Conservation (phyloP, 148 eudicot species). For the Nepenthes mirabilis region DNA sequence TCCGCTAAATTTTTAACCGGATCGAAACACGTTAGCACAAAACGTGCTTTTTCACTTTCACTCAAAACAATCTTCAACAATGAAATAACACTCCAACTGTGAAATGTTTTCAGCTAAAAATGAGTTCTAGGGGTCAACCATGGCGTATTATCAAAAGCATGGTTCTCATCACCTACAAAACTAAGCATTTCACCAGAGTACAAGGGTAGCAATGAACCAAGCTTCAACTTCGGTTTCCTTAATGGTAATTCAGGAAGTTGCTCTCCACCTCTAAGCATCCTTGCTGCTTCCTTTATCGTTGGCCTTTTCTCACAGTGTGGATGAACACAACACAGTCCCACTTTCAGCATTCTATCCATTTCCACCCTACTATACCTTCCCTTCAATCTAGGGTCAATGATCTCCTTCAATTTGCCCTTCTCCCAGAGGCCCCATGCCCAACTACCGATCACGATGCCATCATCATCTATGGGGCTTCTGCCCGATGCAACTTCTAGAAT, state of each 20-base stretch:
- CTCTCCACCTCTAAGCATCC: constrained; percentile 41
- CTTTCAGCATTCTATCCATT: constrained; percentile 44
- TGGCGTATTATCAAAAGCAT: constrained; percentile 11
- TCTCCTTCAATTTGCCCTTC: constrained; percentile 29
- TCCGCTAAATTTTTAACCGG: too few species aligned
- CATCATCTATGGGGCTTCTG: constrained; percentile 31
- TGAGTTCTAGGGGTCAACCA: constrained; percentile 35
- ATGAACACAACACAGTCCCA: constrained; percentile 53
- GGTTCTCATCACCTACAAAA: constrained; percentile 9
- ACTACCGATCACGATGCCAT: constrained; percentile 19
- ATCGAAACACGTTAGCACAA: too few species aligned
- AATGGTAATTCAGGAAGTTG: constrained; percentile 37
- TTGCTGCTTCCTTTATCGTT: constrained; percentile 32
- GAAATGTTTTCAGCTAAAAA: neutral
- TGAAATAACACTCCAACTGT: too few species aligned
- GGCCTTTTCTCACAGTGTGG: constrained; percentile 44
- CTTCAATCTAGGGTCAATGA: constrained; percentile 31
- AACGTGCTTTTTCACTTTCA: too few species aligned
- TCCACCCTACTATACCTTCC: constrained; percentile 35
- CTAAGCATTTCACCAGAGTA: constrained; percentile 16
- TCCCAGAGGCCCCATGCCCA: constrained; percentile 55
- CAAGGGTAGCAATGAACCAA: constrained; percentile 18
- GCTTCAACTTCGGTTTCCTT: constrained; percentile 35
- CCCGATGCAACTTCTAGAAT: constrained; percentile 53
- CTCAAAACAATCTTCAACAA: too few species aligned